These are phyloP conservation scores for Picea mariana DNA, from an alignment of 83 land plant species.

Conservation along the genomic window DNA sequence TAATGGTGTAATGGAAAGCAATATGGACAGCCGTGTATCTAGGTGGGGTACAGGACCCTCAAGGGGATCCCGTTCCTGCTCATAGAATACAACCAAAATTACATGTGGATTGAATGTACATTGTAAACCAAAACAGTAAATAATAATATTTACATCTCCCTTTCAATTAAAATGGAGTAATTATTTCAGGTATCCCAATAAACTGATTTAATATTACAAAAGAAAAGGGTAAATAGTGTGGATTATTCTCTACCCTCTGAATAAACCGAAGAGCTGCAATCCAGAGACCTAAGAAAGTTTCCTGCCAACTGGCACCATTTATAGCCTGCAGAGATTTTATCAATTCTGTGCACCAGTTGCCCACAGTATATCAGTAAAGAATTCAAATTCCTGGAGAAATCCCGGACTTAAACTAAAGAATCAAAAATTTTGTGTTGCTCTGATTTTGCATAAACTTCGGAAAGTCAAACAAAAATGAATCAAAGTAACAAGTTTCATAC, in stretches of 20 bases:
- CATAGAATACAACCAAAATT: constrained; percentile 3
- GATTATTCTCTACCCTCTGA: constrained; percentile 62
- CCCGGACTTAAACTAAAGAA: not conserved
- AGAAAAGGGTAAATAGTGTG: no score
- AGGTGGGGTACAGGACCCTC: constrained; percentile 88
- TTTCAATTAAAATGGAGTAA: not conserved
- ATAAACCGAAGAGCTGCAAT: constrained; percentile 78
- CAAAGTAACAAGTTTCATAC: not conserved
- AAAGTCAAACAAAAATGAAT: not conserved
- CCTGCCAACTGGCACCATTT: constrained; percentile 84
- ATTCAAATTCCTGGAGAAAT: not conserved
- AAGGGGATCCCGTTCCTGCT: constrained; percentile 80
- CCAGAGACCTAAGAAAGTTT: constrained; percentile 83
- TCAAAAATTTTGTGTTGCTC: not conserved
- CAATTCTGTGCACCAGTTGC: constrained; percentile 47
- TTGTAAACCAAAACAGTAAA: not conserved
- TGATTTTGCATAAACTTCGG: not conserved
- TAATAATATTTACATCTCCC: not conserved
- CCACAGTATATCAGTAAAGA: no score
- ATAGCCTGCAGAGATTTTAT: constrained; percentile 62
- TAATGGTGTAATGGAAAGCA: constrained; percentile 73
- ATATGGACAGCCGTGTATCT: constrained; percentile 75
- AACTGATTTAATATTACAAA: not conserved
- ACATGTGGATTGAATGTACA: no score
- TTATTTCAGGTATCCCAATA: not conserved